Conservation (phyloP, 2,329 filamentous ascomycete genomes). For the Microdochium nivale region DNA sequence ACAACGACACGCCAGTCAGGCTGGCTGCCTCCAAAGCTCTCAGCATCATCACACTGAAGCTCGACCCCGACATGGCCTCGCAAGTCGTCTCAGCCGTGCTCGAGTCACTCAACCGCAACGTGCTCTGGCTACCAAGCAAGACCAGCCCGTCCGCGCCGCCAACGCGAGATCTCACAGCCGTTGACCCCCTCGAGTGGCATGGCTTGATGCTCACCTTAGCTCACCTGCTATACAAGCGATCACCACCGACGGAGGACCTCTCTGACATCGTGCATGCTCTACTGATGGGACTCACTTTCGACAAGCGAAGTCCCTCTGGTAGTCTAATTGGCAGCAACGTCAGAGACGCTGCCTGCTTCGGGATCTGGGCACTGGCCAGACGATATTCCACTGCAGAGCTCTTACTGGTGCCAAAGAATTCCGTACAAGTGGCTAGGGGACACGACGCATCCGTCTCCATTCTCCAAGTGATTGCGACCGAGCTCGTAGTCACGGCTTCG, state of each 20-base stretch:
- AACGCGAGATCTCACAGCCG: constrained; percentile 58
- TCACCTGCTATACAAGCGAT: constrained; percentile 77
- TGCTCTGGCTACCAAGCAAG: constrained; percentile 41
- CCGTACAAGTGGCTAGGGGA: constrained; percentile 30
- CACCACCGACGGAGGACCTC: constrained; percentile 63
- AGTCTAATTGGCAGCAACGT: constrained; percentile 81
- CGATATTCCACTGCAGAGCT: constrained; percentile 79
- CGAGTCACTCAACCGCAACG: constrained; percentile 53
- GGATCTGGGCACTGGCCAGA: constrained; percentile 84
- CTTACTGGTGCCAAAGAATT: constrained; percentile 45
- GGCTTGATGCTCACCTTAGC: constrained; percentile 81
- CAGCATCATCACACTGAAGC: constrained; percentile 73
- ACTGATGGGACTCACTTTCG: constrained; percentile 74
- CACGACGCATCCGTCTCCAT: constrained; percentile 37
- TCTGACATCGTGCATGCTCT: constrained; percentile 69
- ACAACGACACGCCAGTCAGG: constrained; percentile 85
- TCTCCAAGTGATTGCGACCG: constrained; percentile 69
- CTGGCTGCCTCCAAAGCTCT: constrained; percentile 89
- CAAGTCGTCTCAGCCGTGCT: constrained; percentile 85
- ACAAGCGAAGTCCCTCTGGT: constrained; percentile 81
- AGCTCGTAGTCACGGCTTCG: constrained; percentile 73
- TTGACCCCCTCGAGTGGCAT: constrained; percentile 83
- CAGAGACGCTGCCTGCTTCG: constrained; percentile 91
- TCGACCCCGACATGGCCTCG: constrained; percentile 71
- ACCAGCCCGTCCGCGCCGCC: constrained; percentile 20